Base-by-base conservation (phyloP, 2,329 filamentous ascomycete genomes). In the Neurospora crassa region DNA sequence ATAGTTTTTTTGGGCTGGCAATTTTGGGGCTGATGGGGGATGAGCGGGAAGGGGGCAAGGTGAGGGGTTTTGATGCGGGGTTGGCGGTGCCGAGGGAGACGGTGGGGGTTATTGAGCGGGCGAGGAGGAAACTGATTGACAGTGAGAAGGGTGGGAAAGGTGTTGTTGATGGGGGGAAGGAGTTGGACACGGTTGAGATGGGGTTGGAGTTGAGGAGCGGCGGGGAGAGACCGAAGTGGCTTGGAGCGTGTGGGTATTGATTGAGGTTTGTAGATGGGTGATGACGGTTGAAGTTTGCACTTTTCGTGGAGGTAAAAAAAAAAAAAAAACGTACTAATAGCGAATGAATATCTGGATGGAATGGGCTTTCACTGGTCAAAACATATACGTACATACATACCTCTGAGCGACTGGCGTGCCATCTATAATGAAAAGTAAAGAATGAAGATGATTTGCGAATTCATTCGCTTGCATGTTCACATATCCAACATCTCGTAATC, bases 1-100 rank as follows among this genome's bases (percentile, higher is more conserved):
- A 99, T 79, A 92, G 92, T 0, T 97, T 94, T 79, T 87, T 98
- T 40, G 96, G 94, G 0, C 86, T 98, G 42, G 92, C 93, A 1
- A 91, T 92, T 0, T 83, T 99, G 47, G 89, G 91, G 0, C 87
- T 92, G 18, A 87, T 94, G 79, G 88, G 89, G 8, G 92, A 97
- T 75, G 79, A 85, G 0, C 88, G 88, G 0, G 81, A 83, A 24
- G 3, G 14, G 79, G 88, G 89, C 8, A 92, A 97, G 75, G 79
- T 85, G 0, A 88, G 88, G 0, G 81, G 83, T 29, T 85, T 97
- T 68, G 93, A 98, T 79, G 86, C 91, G 0, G 87, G 87, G 0
- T 82, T 97, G 69, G 97, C 93, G 77, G 88, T 95, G 47, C 94
- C 91, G 74, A 82, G 85, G 37, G 86, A 89, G 12, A 85, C 87